Evolutionary conservation across 2,329 filamentous ascomycete species (phyloP).

Genomic region (Nannizziopsis arthrosporioides): DNA sequence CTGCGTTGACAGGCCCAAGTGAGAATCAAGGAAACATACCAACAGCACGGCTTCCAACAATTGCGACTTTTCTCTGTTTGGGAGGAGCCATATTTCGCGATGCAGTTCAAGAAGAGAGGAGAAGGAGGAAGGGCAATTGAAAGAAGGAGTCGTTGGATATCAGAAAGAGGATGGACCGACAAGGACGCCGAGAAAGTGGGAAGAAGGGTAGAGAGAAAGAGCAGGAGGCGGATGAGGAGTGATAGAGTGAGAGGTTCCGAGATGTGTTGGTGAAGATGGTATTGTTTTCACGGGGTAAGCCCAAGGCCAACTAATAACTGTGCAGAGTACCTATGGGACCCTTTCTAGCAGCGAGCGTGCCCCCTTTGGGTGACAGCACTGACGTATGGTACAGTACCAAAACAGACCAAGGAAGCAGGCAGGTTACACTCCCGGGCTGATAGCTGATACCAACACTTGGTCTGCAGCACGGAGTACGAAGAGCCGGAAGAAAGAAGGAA

Average conservation of each 20-base stretch:
- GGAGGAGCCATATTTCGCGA: constrained; percentile 52
- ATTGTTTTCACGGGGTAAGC: constrained; percentile 4
- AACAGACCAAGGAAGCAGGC: neutral
- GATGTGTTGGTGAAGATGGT: neutral
- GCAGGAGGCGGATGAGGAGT: neutral
- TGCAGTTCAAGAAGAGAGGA: neutral
- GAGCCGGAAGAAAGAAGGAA: neutral
- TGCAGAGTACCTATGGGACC: neutral
- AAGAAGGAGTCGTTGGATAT: neutral
- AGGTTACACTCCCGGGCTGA: neutral
- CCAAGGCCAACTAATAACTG: neutral
- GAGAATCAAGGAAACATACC: constrained; percentile 42
- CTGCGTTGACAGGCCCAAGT: neutral
- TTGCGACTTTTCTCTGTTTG: constrained; percentile 90
- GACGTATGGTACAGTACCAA: constrained; percentile 5
- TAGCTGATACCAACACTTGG: neutral
- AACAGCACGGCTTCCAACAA: constrained; percentile 88
- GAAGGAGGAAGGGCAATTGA: neutral
- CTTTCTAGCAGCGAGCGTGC: neutral
- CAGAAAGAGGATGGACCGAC: neutral
- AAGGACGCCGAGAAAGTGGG: neutral
- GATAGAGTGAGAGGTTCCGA: neutral
- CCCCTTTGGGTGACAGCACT: neutral
- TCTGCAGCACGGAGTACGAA: neutral
- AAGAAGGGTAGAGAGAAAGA: neutral